phyloP scores from a whole-genome alignment of 2,329 filamentous ascomycete species.

The Elsinoe necatrix region DNA sequence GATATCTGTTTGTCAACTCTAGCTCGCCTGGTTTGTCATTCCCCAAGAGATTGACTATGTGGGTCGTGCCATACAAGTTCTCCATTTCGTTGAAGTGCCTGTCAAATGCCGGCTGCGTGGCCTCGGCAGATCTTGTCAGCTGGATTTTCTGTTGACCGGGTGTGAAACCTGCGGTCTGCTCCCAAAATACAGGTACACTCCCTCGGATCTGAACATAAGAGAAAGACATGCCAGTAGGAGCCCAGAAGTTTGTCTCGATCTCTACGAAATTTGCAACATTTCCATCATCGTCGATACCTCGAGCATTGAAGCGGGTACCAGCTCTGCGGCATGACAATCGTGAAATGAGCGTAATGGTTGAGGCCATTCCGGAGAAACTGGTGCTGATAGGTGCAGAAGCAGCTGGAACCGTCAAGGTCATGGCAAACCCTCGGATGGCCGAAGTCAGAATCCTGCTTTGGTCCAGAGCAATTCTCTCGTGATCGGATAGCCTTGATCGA shows the following conservation, averaged over 20 bases:
- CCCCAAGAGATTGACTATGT: slow-evolving; percentile 90
- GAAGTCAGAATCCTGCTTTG: slow-evolving; percentile 80
- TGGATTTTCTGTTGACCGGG: slow-evolving; percentile 93
- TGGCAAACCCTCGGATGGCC: slow-evolving; percentile 86
- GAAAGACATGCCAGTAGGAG: slow-evolving; percentile 66
- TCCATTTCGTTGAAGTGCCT: slow-evolving; percentile 89
- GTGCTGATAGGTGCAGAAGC: slow-evolving; percentile 61
- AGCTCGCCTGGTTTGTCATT: slow-evolving; percentile 78
- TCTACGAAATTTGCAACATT: slow-evolving; percentile 99
- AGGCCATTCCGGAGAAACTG: slow-evolving; percentile 62
- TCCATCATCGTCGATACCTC: slow-evolving; percentile 94
- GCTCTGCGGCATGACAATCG: slow-evolving; percentile 83
- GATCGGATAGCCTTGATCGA: slow-evolving; percentile 65
- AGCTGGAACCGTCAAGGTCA: slow-evolving; percentile 76
- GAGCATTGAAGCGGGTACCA: slow-evolving; percentile 92
- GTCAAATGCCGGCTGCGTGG: slow-evolving; percentile 88
- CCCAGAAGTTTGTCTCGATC: slow-evolving; percentile 88
- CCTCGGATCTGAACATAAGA: slow-evolving; percentile 91
- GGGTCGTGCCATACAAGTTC: slow-evolving; percentile 77
- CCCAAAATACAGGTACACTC: slow-evolving; percentile 95
- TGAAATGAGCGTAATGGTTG: slow-evolving; percentile 81
- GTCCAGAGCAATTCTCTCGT: slow-evolving; percentile 74
- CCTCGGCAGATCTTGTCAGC: slow-evolving; percentile 78
- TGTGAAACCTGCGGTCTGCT: slow-evolving; percentile 78
- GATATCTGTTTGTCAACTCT: slow-evolving; percentile 73